Percentiles rank a stretch among this genome's conserved stretches.
These are phyloP conservation scores for Ustilaginoidea virens DNA, from an alignment of 2,329 filamentous ascomycete genomes.

Conservation along the genomic window DNA sequence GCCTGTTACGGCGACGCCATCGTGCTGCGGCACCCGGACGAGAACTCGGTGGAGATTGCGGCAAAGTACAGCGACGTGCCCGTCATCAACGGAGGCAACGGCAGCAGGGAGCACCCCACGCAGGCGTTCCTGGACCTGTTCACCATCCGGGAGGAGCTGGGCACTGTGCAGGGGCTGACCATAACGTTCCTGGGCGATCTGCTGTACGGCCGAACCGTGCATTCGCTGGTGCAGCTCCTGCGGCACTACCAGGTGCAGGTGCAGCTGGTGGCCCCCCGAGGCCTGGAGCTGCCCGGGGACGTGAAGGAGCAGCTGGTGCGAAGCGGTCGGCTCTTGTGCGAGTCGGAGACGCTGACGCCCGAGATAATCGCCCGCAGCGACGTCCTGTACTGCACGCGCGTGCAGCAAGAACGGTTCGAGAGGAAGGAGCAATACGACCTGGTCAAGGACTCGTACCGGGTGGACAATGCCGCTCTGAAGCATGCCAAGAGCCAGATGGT, in stretches of 20 bases:
- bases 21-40: constrained; percentile 85
- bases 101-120: constrained; percentile 88
- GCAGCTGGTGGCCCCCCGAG: constrained; percentile 75
- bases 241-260: constrained; percentile 91
- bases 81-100: constrained; percentile 94
- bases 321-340: constrained; percentile 62
- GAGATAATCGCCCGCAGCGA: constrained; percentile 79
- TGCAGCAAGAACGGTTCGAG: constrained; percentile 94
- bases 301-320: constrained; percentile 56
- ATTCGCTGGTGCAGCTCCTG: constrained; percentile 87
- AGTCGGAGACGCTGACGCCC: constrained; percentile 65
- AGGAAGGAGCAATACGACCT: constrained; percentile 65
- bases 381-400: constrained; percentile 90
- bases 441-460: constrained; percentile 76
- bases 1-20: constrained; percentile 91
- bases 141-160: constrained; percentile 94
- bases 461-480: constrained; percentile 82
- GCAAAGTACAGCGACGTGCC: constrained; percentile 80
- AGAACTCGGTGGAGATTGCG: constrained; percentile 64
- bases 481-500: constrained; percentile 86
- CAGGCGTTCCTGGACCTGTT: constrained; percentile 97
- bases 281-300: constrained; percentile 59
- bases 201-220: constrained; percentile 82
- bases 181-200: constrained; percentile 95
- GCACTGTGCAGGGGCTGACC: constrained; percentile 85